Evolutionary conservation across 306 rosid genomes (phyloP).

Genomic region (Malus sylvestris): DNA sequence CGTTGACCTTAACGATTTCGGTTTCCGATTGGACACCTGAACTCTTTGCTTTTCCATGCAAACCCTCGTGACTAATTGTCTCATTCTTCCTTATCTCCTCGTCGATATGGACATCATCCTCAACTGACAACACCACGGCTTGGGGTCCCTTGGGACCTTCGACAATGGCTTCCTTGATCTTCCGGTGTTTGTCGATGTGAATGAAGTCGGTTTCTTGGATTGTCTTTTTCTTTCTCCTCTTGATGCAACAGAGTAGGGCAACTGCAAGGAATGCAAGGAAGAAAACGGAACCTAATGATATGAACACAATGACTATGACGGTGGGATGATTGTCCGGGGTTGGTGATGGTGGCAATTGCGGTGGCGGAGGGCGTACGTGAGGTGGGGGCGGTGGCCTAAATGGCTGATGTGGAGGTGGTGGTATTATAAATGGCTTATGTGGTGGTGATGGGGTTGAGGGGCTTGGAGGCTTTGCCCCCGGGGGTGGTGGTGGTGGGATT

Average conservation of each 20-base stretch:
- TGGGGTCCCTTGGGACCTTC: conserved; percentile 53
- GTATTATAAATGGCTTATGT: background rate
- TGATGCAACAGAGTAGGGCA: conserved; percentile 42
- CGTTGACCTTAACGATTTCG: conserved; percentile 40
- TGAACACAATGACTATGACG: conserved; percentile 46
- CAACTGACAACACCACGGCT: conserved; percentile 35
- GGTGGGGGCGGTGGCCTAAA: conserved; percentile 40
- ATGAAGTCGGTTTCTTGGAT: conserved; percentile 39
- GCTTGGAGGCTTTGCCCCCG: background rate
- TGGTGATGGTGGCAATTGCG: conserved; percentile 44
- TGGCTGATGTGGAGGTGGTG: conserved; percentile 14
- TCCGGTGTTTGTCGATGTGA: conserved; percentile 57
- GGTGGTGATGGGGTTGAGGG: conserved; percentile 9
- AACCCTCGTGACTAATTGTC: conserved; percentile 13
- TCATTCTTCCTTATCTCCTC: conserved; percentile 38
- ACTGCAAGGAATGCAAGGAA: conserved; percentile 54
- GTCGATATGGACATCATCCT: conserved; percentile 62
- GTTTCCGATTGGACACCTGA: conserved; percentile 24
- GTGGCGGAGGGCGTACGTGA: conserved; percentile 17
- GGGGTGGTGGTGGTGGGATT: background rate
- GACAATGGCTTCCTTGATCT: conserved; percentile 37
- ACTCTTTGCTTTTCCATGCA: conserved; percentile 16
- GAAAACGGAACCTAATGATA: conserved; percentile 47
- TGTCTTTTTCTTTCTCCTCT: conserved; percentile 50
- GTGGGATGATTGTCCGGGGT: conserved; percentile 40